These are phyloP conservation scores for Nicotiana attenuata DNA, from an alignment of 257 asterid species.

Conservation along the genomic window DNA sequence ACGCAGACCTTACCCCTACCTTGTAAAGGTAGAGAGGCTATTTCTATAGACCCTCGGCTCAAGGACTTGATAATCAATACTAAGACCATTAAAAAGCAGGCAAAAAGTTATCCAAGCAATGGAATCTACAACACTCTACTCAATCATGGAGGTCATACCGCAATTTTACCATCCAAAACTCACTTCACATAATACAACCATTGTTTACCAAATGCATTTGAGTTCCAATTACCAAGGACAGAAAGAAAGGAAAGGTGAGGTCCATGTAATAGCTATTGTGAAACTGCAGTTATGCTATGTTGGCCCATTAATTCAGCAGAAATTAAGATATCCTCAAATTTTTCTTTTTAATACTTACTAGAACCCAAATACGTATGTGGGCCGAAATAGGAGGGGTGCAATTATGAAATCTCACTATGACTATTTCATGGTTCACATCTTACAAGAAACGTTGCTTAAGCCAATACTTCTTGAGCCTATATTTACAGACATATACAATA, in stretches of 20 bases:
- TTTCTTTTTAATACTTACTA: not conserved
- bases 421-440: not conserved
- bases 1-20: too few species aligned
- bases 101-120: not conserved
- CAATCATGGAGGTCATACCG: not conserved
- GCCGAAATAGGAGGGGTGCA: not conserved
- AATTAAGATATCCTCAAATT: not conserved
- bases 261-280: not conserved
- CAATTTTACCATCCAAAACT: not conserved
- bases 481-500: not conserved
- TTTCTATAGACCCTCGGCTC: too few species aligned
- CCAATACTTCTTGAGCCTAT: not conserved
- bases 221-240: not conserved
- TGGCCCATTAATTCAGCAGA: not conserved
- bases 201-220: not conserved
- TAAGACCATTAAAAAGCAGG: not conserved
- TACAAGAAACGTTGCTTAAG: not conserved
- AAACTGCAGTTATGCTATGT: not conserved
- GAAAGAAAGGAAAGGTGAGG: not conserved
- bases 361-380: not conserved
- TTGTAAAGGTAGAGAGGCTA: too few species aligned
- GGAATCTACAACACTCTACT: not conserved
- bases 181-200: not conserved
- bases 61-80: not conserved
- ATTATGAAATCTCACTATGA: not conserved